Base-by-base conservation (phyloP, 2,329 filamentous ascomycete species). In the Phialophora verrucosa region DNA sequence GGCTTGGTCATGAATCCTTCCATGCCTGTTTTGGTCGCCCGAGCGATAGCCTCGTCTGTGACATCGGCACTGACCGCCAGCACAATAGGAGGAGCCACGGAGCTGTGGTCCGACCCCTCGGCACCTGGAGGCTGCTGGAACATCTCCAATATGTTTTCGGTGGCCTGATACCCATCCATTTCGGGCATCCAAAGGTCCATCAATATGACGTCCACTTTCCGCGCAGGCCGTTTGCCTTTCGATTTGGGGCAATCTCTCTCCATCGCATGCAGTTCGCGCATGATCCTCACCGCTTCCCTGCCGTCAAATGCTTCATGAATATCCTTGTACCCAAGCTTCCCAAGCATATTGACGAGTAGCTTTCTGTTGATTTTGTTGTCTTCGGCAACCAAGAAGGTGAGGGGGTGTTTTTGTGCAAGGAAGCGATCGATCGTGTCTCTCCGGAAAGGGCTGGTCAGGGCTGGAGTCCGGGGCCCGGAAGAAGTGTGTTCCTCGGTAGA, bases 161-260 rank as follows among this genome's bases (percentile, higher is more conserved):
- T 86, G 1, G 89, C 89, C 73, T 91, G 85, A 70, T 90, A 91
- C 1, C 89, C 89, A 73, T 91, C 89, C 82, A 91, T 88, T 69
- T 87, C 81, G 0, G 89, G 89, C 88, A 91, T 91, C 89, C 89
- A 91, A 10, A 91, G 82, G 76, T 91, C 89, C 89, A 91, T 91
- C 51, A 91, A 78, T 27, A 91, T 82, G 1, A 90, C 83, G 72
- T 90, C 85, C 64, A 91, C 85, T 2, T 77, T 76, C 63, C 58
- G 63, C 6, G 32, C 51, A 32, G 51, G 25, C 25, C 61, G 62
- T 44, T 67, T 65, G n/a, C 50, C 53, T 38, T 64, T 63, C 12
- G 55, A 50, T 25, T 59, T 51, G 32, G 29, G 54, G 12, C 64
- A 59, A 53, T 50, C 63, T 29, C 54, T 49, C 4, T 32, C 61